Percentiles rank a stretch among this genome's conserved stretches.
Conservation (phyloP, 345 rosid genomes). For the Melaleuca quinquenervia region DNA sequence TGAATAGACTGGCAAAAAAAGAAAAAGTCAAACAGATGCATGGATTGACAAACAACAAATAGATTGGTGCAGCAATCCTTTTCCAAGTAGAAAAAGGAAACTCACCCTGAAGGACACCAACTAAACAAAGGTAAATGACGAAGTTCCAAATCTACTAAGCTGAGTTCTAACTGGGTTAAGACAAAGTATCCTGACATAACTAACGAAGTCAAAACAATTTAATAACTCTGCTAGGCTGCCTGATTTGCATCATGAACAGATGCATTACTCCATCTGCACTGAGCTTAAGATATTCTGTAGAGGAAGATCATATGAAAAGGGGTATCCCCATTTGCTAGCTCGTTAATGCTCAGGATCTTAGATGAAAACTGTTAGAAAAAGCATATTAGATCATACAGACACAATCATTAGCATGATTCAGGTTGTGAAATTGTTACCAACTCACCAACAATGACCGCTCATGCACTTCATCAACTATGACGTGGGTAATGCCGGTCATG, state of each 20-base stretch:
- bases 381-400: neutral
- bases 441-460: constrained; percentile 90
- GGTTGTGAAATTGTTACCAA: neutral
- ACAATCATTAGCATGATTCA: neutral
- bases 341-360: neutral
- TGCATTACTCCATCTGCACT: neutral
- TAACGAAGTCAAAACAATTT: neutral
- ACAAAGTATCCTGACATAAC: neutral
- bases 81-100: neutral
- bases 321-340: neutral
- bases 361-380: neutral
- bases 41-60: neutral
- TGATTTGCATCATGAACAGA: neutral
- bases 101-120: neutral
- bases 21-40: neutral
- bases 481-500: constrained; percentile 66
- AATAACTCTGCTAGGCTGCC: neutral
- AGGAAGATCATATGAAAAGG: neutral
- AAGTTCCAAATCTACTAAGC: neutral
- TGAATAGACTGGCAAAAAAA: neutral
- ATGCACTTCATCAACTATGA: constrained; percentile 95
- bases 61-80: neutral
- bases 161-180: neutral
- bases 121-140: neutral
- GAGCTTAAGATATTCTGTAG: neutral